Evolutionary conservation across 1,139 yeast species (phyloP).

Genomic region (Kodamaea suecica): DNA sequence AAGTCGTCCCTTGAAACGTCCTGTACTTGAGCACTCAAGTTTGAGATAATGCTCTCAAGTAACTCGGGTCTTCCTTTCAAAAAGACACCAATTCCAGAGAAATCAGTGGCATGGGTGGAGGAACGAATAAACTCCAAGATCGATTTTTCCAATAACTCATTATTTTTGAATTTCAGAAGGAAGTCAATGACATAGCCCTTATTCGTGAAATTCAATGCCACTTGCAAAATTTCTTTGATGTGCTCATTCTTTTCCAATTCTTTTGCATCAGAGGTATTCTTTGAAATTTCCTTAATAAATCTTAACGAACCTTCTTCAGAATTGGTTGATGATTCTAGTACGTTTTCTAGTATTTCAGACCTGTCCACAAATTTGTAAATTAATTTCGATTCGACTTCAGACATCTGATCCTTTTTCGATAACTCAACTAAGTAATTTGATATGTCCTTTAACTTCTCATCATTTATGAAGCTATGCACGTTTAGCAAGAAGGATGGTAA

Average conservation of each 20-base stretch:
- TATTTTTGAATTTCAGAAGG: conserved; percentile 9
- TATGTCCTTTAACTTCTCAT: conserved; percentile 11
- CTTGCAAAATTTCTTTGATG: conserved; percentile 7
- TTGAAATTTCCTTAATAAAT: conserved; percentile 5
- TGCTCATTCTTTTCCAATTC: conserved; percentile 3
- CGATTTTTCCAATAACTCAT: conserved; percentile 7
- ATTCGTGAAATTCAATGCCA: conserved; percentile 13
- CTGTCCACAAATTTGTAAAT: conserved; percentile 29
- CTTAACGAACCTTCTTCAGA: conserved; percentile 7
- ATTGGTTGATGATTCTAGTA: conserved; percentile 8
- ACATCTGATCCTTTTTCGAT: conserved; percentile 10
- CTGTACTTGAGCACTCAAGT: conserved; percentile 13
- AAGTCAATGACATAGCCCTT: conserved; percentile 14
- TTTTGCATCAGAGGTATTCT: conserved; percentile 1
- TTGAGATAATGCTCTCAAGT: conserved; percentile 11
- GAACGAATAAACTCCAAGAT: conserved; percentile 12
- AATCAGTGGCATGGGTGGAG: conserved; percentile 12
- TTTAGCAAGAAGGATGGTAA: conserved; percentile 10
- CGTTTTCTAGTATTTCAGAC: conserved; percentile 10
- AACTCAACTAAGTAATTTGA: conserved; percentile 10
- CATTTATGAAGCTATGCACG: conserved; percentile 5
- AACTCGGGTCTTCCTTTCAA: conserved; percentile 9
- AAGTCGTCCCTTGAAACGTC: conserved; percentile 18
- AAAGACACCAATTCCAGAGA: conserved; percentile 16
- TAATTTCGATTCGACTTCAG: conserved; percentile 11